phyloP scores from a whole-genome alignment of 2,329 filamentous ascomycete species.

The Colletotrichum musicola region DNA sequence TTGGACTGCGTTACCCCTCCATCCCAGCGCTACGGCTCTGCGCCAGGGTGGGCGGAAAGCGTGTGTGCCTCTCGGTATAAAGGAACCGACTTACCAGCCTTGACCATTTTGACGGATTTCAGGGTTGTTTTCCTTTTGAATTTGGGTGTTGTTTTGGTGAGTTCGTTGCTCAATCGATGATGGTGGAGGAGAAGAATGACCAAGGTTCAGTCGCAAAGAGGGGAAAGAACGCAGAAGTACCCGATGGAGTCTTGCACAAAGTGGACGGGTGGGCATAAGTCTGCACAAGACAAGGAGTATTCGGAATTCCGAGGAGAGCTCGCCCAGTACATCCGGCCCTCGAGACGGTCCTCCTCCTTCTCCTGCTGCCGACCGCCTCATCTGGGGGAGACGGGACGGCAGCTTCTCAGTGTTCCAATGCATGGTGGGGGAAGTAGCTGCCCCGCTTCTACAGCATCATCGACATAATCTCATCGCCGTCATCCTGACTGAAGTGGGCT shows the following conservation, averaged over 20 bases:
- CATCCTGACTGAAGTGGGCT: slow-evolving; percentile 26
- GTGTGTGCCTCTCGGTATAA: slow-evolving; percentile 42
- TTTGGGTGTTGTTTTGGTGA: slow-evolving; percentile 25
- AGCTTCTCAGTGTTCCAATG: slow-evolving; percentile 6
- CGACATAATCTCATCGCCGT: slow-evolving; percentile 24
- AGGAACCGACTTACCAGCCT: slow-evolving; percentile 80
- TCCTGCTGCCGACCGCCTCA: neutral
- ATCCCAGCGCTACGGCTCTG: slow-evolving; percentile 34
- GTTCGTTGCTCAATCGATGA: slow-evolving; percentile 17
- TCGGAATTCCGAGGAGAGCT: slow-evolving; percentile 38
- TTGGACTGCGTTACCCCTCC: slow-evolving; percentile 47
- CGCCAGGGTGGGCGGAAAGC: slow-evolving; percentile 29
- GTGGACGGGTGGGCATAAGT: slow-evolving; percentile 20
- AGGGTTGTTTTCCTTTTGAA: slow-evolving; percentile 46
- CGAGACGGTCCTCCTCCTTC: neutral
- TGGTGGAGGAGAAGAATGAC: slow-evolving; percentile 27
- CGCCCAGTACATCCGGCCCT: slow-evolving; percentile 24
- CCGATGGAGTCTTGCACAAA: slow-evolving; percentile 29
- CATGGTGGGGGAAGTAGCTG: slow-evolving; percentile 30
- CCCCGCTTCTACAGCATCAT: slow-evolving; percentile 30
- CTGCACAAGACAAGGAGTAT: slow-evolving; percentile 29
- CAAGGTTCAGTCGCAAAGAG: slow-evolving; percentile 34
- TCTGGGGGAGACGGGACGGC: neutral
- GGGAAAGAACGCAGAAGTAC: slow-evolving; percentile 30
- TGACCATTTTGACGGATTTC: slow-evolving; percentile 91